Percentiles rank a stretch among this genome's conserved stretches.
These are phyloP conservation scores for Exsudoporus floridanus DNA, from an alignment of 1,284 basidiomycete genomes.

Conservation along the genomic window DNA sequence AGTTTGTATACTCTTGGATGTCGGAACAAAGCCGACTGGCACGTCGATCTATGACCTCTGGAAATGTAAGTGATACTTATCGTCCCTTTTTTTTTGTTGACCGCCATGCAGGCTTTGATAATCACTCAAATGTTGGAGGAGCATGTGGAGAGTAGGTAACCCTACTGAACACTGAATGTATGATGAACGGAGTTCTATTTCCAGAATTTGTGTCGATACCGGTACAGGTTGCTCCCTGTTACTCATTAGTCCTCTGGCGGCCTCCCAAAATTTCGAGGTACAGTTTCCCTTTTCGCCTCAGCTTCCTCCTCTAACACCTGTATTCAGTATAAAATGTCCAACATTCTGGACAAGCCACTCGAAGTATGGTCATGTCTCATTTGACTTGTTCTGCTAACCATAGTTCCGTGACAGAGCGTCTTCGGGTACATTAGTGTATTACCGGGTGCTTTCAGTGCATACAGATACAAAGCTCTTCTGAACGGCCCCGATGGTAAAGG, in stretches of 20 bases:
- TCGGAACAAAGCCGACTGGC: constrained; percentile 91
- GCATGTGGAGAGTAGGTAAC: constrained; percentile 85
- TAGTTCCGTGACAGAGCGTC: constrained; percentile 56
- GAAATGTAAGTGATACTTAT: constrained; percentile 62
- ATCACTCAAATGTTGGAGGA: constrained; percentile 86
- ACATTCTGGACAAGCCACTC: constrained; percentile 89
- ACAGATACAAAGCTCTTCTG: constrained; percentile 81
- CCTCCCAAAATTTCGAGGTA: constrained; percentile 89
- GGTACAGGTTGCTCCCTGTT: constrained; percentile 79
- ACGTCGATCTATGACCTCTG: constrained; percentile 95
- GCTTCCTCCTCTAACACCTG: constrained; percentile 1
- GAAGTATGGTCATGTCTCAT: constrained; percentile 49
- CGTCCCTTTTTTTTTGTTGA: constrained; percentile 10
- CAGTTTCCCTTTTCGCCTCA: not conserved
- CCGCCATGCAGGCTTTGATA: constrained; percentile 71
- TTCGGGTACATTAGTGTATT: constrained; percentile 91
- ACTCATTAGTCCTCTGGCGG: constrained; percentile 83
- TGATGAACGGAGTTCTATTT: not conserved
- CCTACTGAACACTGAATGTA: not conserved
- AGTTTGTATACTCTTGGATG: constrained; percentile 87
- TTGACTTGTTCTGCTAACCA: not conserved
- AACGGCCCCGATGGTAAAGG: constrained; percentile 83
- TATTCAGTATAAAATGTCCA: constrained; percentile 83
- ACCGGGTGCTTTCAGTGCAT: constrained; percentile 90
- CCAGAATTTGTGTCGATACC: constrained; percentile 80